Evolutionary conservation across 768 basidiomycete species (phyloP).

Genomic region (Boletus vinaceobasis): DNA sequence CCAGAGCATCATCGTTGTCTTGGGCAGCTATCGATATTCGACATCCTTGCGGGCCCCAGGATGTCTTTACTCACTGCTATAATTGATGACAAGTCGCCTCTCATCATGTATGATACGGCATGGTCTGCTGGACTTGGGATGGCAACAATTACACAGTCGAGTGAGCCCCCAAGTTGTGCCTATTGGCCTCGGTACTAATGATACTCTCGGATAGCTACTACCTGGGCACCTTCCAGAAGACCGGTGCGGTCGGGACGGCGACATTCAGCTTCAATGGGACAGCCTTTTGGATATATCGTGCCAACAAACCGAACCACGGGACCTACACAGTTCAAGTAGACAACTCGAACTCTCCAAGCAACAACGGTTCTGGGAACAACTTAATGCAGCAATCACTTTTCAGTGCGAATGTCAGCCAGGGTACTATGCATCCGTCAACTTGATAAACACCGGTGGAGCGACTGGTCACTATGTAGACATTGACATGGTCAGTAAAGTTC

Average conservation of each 20-base stretch:
- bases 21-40: not conserved
- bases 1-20: no score
- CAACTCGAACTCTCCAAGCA: slow-evolving; percentile 21
- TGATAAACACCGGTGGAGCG: slow-evolving; percentile 27
- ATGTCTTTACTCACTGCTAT: slow-evolving; percentile 26
- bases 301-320: slow-evolving; percentile 48
- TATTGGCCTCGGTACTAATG: not conserved
- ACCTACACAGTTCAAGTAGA: slow-evolving; percentile 44
- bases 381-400: slow-evolving; percentile 43
- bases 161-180: slow-evolving; percentile 5
- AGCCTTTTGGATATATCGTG: slow-evolving; percentile 46
- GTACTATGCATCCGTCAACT: slow-evolving; percentile 34
- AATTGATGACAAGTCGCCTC: slow-evolving; percentile 32
- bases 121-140: slow-evolving; percentile 23
- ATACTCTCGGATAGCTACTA: slow-evolving; percentile 29
- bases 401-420: slow-evolving; percentile 30
- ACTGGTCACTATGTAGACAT: slow-evolving; percentile 42
- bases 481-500: slow-evolving; percentile 36
- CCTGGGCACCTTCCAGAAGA: slow-evolving; percentile 38
- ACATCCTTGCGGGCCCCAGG: not conserved
- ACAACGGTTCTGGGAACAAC: slow-evolving; percentile 29
- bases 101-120: slow-evolving; percentile 24
- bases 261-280: slow-evolving; percentile 49
- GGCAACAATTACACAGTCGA: slow-evolving; percentile 13
- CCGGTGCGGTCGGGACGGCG: slow-evolving; percentile 31